Evolutionary conservation across 225 moss, liverwort and hornwort genomes (phyloP).

Genomic region (Bryoerythrophyllum caledonicum): DNA sequence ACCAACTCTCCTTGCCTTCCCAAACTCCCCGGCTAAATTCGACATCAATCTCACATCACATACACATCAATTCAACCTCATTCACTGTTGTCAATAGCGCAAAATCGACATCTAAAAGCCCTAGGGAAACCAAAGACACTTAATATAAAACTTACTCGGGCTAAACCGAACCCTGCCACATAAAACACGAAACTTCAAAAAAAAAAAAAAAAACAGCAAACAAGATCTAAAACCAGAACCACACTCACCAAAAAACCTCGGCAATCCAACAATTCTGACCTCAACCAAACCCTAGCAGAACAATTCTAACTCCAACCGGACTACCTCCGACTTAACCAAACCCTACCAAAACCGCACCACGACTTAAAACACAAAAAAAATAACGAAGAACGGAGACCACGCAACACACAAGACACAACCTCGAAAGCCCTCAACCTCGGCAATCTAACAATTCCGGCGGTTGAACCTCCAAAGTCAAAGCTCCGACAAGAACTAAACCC

Average conservation of each 20-base stretch:
- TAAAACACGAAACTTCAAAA: not conserved
- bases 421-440: too few species aligned
- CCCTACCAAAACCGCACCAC: too few species aligned
- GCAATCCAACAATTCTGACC: not conserved
- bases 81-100: too few species aligned
- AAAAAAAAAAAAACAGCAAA: not conserved
- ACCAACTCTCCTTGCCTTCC: not conserved
- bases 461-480: not conserved
- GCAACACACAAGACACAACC: too few species aligned
- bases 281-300: constrained; percentile 17
- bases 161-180: not conserved
- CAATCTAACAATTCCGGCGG: too few species aligned
- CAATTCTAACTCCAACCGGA: too few species aligned
- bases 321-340: too few species aligned
- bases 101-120: not conserved
- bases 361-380: too few species aligned
- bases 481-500: not conserved
- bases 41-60: not conserved
- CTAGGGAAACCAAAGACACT: too few species aligned
- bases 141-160: not conserved
- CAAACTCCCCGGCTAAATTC: not conserved
- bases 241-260: not conserved
- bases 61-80: not conserved
- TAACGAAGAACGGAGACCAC: too few species aligned
- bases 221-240: too few species aligned